Conservation (phyloP, 78 protist genomes). For the Dictyostelium brefeldianum region DNA sequence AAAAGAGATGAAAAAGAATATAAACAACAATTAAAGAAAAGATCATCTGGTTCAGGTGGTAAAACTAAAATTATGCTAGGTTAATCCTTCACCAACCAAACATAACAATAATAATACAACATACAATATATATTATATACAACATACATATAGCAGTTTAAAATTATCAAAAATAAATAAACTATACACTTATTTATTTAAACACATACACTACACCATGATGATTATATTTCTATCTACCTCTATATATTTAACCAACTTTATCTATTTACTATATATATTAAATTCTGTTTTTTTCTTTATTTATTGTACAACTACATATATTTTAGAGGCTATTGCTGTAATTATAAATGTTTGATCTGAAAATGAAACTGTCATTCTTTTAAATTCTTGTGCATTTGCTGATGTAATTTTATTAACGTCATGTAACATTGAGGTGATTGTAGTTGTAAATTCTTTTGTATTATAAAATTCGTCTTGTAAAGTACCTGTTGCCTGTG, state of each 20-base stretch:
- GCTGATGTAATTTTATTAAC: constrained; percentile 65
- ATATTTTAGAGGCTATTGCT: constrained; percentile 21
- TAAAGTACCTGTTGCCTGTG: constrained; percentile 44
- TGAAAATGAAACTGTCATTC: constrained; percentile 61
- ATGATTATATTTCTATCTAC: too few species aligned
- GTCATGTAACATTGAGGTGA: constrained; percentile 73
- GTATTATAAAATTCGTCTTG: constrained; percentile 19
- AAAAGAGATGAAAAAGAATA: constrained; percentile 74
- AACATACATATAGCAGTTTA: not conserved
- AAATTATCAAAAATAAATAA: too few species aligned
- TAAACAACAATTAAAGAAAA: constrained; percentile 60
- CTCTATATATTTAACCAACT: too few species aligned
- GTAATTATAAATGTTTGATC: constrained; percentile 52
- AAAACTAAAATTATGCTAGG: constrained; percentile 39
- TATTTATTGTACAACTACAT: constrained; percentile 73
- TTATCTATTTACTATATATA: too few species aligned
- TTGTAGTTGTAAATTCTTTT: constrained; percentile 43
- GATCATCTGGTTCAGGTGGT: not conserved
- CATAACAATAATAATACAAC: not conserved
- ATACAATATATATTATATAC: too few species aligned
- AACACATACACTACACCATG: too few species aligned
- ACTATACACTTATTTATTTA: too few species aligned
- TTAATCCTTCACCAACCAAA: not conserved
- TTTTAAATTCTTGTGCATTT: constrained; percentile 59
- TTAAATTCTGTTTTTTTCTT: not conserved